Conservation (phyloP, 2,329 filamentous ascomycete species). For the Fusarium avenaceum region DNA sequence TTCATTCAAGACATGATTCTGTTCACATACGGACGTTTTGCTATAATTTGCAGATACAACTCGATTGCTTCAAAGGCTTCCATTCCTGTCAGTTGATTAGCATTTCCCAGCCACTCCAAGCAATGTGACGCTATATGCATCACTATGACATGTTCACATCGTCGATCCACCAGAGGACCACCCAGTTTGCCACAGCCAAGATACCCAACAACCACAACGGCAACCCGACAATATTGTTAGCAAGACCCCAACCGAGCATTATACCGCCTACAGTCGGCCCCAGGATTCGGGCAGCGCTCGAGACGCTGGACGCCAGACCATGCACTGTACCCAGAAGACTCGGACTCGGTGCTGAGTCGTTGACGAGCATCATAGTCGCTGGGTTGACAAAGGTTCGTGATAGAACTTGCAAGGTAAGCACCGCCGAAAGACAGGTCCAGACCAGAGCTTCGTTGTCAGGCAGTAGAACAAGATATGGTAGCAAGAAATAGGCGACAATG, state of each 20-base stretch:
- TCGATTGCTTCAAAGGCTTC: no score
- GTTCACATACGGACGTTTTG: no score
- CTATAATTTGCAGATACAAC: no score
- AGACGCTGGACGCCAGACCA: constrained; percentile 65
- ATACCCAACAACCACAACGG: constrained; percentile 6
- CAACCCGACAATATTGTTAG: constrained; percentile 43
- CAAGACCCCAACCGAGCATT: constrained; percentile 63
- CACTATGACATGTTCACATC: constrained; percentile 5
- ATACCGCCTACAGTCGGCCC: constrained; percentile 65
- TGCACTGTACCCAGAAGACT: constrained; percentile 71
- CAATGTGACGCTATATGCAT: neutral
- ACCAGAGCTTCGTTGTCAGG: constrained; percentile 11
- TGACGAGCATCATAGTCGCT: constrained; percentile 70
- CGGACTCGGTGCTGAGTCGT: constrained; percentile 71
- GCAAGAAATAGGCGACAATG: constrained; percentile 74
- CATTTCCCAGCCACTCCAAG: no score
- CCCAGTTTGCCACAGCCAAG: constrained; percentile 1
- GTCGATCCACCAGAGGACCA: constrained; percentile 12
- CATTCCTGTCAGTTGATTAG: no score
- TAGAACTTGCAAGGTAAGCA: constrained; percentile 77
- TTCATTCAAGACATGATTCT: no score
- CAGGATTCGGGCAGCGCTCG: constrained; percentile 63
- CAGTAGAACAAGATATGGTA: constrained; percentile 73
- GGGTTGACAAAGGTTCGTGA: constrained; percentile 78
- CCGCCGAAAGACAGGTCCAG: constrained; percentile 51